Percentiles rank a stretch among this genome's conserved stretches.
Evolutionary conservation across 2,329 filamentous ascomycete genomes (phyloP).

Genomic region (Purpureocillium takamizusanense): DNA sequence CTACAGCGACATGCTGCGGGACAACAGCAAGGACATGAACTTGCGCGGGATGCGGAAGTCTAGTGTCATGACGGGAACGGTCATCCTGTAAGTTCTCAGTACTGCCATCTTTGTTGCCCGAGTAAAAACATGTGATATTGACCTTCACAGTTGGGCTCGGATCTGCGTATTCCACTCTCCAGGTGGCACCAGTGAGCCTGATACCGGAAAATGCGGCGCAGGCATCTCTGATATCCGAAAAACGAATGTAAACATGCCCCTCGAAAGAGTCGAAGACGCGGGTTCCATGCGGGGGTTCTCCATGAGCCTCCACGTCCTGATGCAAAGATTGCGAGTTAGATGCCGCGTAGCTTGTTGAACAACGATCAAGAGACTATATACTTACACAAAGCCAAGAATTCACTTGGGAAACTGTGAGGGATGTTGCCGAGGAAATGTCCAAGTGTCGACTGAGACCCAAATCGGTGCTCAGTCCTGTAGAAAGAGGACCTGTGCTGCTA

Average conservation of each 20-base stretch:
- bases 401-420: constrained; percentile 26
- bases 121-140: background rate
- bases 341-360: background rate
- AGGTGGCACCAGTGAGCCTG: constrained; percentile 31
- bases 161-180: constrained; percentile 24
- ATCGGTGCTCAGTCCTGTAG: constrained; percentile 34
- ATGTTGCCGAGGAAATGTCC: constrained; percentile 24
- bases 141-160: background rate
- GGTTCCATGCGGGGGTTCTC: constrained; percentile 25
- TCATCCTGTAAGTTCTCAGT: background rate
- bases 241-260: constrained; percentile 43
- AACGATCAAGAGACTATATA: background rate
- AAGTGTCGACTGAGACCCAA: constrained; percentile 36
- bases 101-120: background rate
- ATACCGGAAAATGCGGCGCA: constrained; percentile 39
- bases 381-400: constrained; percentile 36
- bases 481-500: constrained; percentile 16
- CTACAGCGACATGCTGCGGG: constrained; percentile 7
- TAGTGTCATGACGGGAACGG: background rate
- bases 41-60: constrained; percentile 14
- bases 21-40: constrained; percentile 17
- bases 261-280: constrained; percentile 24
- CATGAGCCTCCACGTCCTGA: constrained; percentile 29
- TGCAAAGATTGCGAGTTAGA: constrained; percentile 5
- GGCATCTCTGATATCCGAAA: constrained; percentile 53